Percentiles rank a stretch among this genome's conserved stretches.
Evolutionary conservation across 495 filamentous ascomycete genomes (phyloP).

Genomic region (Penicillium macrosclerotiorum): DNA sequence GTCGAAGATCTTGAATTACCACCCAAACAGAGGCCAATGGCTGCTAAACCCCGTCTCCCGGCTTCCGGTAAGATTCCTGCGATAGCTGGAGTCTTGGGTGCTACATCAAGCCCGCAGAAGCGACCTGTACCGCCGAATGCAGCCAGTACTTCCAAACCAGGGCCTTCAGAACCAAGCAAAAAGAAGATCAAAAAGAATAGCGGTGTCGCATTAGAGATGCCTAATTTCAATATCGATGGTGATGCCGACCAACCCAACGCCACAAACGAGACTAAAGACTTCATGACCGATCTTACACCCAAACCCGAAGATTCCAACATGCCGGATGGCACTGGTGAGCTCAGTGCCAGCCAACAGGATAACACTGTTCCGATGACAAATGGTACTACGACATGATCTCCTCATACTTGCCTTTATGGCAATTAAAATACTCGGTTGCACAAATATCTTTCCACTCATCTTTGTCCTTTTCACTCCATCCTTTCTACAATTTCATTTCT

Average conservation of each 20-base stretch:
- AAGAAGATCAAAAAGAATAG: constrained; percentile 51
- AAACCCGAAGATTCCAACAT: constrained; percentile 20
- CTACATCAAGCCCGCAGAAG: constrained; percentile 73
- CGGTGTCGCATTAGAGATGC: constrained; percentile 30
- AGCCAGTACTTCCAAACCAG: constrained; percentile 22
- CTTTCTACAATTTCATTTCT: no score
- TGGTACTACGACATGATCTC: constrained; percentile 25
- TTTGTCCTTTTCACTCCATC: background rate
- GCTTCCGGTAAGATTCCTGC: constrained; percentile 86
- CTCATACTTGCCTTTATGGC: background rate
- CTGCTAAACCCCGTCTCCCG: constrained; percentile 70
- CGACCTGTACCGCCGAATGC: constrained; percentile 54
- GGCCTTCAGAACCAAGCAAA: constrained; percentile 41
- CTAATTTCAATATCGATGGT: constrained; percentile 31
- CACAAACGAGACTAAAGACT: constrained; percentile 24
- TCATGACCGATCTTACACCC: constrained; percentile 17
- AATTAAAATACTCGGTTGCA: background rate
- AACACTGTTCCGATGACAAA: constrained; percentile 28
- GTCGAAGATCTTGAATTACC: constrained; percentile 95
- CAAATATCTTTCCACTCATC: background rate
- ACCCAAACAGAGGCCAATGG: constrained; percentile 83
- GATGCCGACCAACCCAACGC: constrained; percentile 24
- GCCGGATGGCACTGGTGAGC: constrained; percentile 12
- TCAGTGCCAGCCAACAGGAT: constrained; percentile 6
- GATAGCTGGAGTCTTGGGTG: constrained; percentile 27